A percentile compares a stretch with the other conserved stretches of the same genome.
Conservation (phyloP, 495 filamentous ascomycete genomes). For the Geoglossum glabrum region DNA sequence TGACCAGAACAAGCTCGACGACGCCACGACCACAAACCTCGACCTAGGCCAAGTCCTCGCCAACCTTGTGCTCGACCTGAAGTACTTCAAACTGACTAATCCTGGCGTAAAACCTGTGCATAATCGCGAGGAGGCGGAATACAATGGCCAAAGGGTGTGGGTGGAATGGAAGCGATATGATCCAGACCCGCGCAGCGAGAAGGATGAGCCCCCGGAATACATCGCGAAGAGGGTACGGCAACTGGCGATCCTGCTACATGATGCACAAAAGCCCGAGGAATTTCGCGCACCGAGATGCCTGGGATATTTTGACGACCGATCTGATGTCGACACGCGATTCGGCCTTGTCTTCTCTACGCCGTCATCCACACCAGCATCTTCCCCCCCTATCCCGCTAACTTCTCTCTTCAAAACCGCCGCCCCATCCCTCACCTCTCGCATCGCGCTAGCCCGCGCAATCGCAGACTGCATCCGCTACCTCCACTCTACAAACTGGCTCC, state of each 20-base stretch:
- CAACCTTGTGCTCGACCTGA: neutral
- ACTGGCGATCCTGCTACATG: conserved; percentile 14
- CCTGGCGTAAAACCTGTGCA: neutral
- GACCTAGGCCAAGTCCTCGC: neutral
- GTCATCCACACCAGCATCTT: neutral
- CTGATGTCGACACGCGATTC: conserved; percentile 16
- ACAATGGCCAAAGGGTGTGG: neutral
- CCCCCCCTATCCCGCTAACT: neutral
- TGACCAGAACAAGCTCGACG: conserved; percentile 10
- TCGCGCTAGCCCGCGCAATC: neutral
- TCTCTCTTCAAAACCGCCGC: neutral
- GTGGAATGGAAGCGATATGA: conserved; percentile 2
- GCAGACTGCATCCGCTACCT: conserved; percentile 12
- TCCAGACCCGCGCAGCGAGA: neutral
- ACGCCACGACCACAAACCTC: conserved; percentile 3
- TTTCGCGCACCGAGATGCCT: conserved; percentile 19
- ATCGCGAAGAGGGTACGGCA: conserved; percentile 9
- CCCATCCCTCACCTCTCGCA: neutral
- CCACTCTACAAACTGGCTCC: conserved; percentile 35
- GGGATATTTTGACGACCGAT: conserved; percentile 16
- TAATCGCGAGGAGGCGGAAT: neutral
- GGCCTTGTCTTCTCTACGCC: conserved; percentile 20
- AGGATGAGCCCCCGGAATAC: neutral
- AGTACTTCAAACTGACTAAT: neutral
- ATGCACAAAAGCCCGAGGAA: conserved; percentile 11